A percentile compares a stretch with the other conserved stretches of the same genome.
Conservation (phyloP, 2,329 filamentous ascomycete species). For the Chaetomium sp. region DNA sequence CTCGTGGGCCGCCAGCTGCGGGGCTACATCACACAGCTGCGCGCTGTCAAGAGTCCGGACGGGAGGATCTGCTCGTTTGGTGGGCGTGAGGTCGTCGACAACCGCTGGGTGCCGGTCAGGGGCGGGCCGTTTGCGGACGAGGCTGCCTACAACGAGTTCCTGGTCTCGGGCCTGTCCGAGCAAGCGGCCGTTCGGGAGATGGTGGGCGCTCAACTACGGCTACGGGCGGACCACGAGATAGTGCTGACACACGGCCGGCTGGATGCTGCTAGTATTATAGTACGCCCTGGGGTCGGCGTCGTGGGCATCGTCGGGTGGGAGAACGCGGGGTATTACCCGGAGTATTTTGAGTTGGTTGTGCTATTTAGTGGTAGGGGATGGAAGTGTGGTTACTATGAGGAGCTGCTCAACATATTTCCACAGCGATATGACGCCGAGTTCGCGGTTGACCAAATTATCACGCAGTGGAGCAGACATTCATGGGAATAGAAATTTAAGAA, state of each 20-base stretch:
- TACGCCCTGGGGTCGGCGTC: not conserved
- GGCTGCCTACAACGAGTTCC: constrained; percentile 9
- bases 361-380: not conserved
- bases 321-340: not conserved
- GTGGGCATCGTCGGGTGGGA: constrained; percentile 1
- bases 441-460: not conserved
- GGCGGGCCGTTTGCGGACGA: constrained; percentile 14
- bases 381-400: not conserved
- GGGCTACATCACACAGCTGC: constrained; percentile 5
- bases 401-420: constrained; percentile 7
- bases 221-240: constrained; percentile 7
- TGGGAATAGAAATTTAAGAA: too few relatives aligned
- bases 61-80: constrained; percentile 9
- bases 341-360: not conserved
- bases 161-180: not conserved
- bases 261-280: not conserved
- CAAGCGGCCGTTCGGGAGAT: not conserved
- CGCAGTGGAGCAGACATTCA: not conserved
- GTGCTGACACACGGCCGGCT: constrained; percentile 3
- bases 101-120: not conserved
- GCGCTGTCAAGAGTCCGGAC: constrained; percentile 7
- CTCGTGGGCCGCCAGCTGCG: not conserved
- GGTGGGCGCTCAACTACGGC: not conserved
- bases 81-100: not conserved
- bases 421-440: constrained; percentile 7